Evolutionary conservation across 352 stramenopile genomes (phyloP), one percentile per base, ranked within the genome.

Genomic region (Blastocystis sp.): DNA sequence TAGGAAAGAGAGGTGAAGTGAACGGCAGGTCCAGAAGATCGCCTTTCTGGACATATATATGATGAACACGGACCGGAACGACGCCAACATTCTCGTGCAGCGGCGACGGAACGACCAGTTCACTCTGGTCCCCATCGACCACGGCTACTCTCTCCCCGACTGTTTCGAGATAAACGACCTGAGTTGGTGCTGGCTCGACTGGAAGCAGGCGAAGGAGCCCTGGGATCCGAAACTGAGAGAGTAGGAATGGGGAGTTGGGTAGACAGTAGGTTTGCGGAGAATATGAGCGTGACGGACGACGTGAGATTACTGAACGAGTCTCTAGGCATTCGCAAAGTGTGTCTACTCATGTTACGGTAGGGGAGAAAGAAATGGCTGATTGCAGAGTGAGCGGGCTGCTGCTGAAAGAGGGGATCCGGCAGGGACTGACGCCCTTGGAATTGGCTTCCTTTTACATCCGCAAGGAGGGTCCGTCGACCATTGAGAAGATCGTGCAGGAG

Each of bases 161-260:
- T 93, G 93, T 48, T 87, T 97, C 18, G 93, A 98, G 87, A 96
- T 98, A 34, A 95, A 92, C 27, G 97, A 95, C 93, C 97, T 95
- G 87, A 94, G 98, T 88, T 98, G 94, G 96, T 97, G 94, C 87
- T 98, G 96, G 96, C 94, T 97, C 69, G 94, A 97, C 87, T 98
- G 94, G 94, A 93, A 94, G 8, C 95, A 98, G 87, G 81, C 92
- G 57, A 92, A 93, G 79, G 73, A 94, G 44, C 90, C 91, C 8
- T 84, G 93, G 44, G 93, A 90, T 32, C 81, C 87, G 6, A 88
- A 90, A 11, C 90, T 93, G 36, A 88, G 89, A 21, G 76, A 88
- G 36, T 94, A 94, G 71, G 87, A 93, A 46, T 65, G 59, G 54
- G 56, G 36, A 46, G 4, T 51, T 87, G 87, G 24, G 27, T 57